phyloP scores from a whole-genome alignment of 106 monocot genomes.

The Acorus gramineus region DNA sequence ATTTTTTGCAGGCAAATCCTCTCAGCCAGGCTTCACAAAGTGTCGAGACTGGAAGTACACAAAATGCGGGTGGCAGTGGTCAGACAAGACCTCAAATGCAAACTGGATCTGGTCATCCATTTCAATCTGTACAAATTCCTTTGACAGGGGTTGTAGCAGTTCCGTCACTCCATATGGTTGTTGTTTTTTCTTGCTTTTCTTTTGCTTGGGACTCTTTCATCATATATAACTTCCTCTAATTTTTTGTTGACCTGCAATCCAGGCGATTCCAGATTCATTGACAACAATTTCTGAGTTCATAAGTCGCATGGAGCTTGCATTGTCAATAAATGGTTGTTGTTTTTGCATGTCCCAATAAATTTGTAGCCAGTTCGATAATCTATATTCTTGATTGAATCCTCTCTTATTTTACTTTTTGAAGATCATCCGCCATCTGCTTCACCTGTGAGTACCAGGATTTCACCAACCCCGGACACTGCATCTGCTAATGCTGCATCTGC shows the following conservation, averaged over 20 bases:
- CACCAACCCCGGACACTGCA: slow-evolving; percentile 15
- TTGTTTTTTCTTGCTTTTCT: background rate
- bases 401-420: slow-evolving; percentile 13
- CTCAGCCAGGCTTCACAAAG: slow-evolving; percentile 21
- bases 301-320: slow-evolving; percentile 45
- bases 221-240: background rate
- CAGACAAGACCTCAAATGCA: slow-evolving; percentile 22
- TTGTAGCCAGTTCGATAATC: background rate
- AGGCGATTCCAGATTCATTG: slow-evolving; percentile 81
- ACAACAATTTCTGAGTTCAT: slow-evolving; percentile 72
- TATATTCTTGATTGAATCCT: background rate
- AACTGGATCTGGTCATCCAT: slow-evolving; percentile 20
- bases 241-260: slow-evolving; percentile 2
- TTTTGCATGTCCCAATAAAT: background rate
- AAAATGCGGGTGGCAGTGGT: slow-evolving; percentile 23
- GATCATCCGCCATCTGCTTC: slow-evolving; percentile 25
- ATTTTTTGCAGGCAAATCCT: slow-evolving; percentile 12
- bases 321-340: slow-evolving; percentile 35
- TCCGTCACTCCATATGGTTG: slow-evolving; percentile 24
- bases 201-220: background rate
- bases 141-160: slow-evolving; percentile 1
- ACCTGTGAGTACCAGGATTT: background rate
- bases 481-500: slow-evolving; percentile 13
- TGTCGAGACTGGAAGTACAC: slow-evolving; percentile 28
- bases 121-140: slow-evolving; percentile 22